Base-by-base conservation (phyloP, 495 filamentous ascomycete genomes). In the Neurospora sp. region DNA sequence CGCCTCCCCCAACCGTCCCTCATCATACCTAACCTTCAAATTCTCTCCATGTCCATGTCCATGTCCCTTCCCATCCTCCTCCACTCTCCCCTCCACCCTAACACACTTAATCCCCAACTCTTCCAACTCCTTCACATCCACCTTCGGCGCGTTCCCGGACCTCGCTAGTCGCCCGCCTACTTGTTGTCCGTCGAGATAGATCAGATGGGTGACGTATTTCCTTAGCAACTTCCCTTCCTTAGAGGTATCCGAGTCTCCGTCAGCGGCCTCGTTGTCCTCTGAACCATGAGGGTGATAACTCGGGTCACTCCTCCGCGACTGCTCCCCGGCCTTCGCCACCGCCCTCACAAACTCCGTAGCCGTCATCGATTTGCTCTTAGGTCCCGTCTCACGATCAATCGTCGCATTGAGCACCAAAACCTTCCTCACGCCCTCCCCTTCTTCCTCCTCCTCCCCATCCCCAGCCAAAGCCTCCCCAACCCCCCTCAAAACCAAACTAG, bases 331-430 rank as follows among this genome's bases (percentile, higher is more conserved):
- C 18, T 89, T 82, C 3, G 88, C 90, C 72, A 98, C 90, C 0
- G 95, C 94, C 31, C 84, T 85, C 1, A 97, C 86, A 74, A 98
- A 98, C 72, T 95, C 93, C 2, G 81, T 83, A 0, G 92, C 95
- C 2, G 88, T 87, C 78, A 92, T 94, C 11, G 89, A 85, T 8
- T 82, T 27, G 2, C 27, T 72, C 9, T 84, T 79, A 1, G 91
- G 90, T 0, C 92, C 93, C 3, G 95, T 97, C 82, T 98, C 95
- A 3, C 95, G 88, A 76, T 98, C 95, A 2, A 92, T 81, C 11
- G 85, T 90, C 5, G 92, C 90, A 75, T 98, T 98, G 5, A 98
- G 79, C 16, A 98, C 91, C 16, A 98, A 80, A 48, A 98, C 92
- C 81, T 96, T 97, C 27, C 27, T 27, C 27, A 27, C 27, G 27